Evolutionary conservation across 345 rosid genomes (phyloP).

Genomic region (Aurinia saxatilis): DNA sequence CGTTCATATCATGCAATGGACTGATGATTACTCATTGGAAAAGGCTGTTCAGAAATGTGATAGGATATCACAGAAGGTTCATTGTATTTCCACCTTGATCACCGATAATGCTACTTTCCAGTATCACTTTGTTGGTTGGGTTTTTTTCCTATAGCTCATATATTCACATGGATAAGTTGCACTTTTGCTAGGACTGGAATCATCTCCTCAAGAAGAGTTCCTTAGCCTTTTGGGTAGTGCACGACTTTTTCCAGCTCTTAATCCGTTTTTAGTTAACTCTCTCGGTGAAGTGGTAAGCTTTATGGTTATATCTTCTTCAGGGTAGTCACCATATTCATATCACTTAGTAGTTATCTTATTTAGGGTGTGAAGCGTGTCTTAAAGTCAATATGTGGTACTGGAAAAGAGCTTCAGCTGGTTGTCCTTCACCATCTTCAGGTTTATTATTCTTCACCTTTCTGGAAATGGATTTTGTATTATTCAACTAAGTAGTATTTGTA

Average conservation of each 20-base stretch:
- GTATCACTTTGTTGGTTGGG: neutral
- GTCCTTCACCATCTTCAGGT: conserved; percentile 93
- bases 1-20: conserved; percentile 93
- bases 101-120: conserved; percentile 53
- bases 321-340: conserved; percentile 4
- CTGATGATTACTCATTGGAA: conserved; percentile 58
- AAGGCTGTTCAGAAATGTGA: conserved; percentile 62
- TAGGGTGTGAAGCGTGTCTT: conserved; percentile 88
- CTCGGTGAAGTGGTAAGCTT: conserved; percentile 75
- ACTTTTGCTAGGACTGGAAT: conserved; percentile 58
- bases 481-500: neutral
- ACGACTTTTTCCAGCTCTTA: conserved; percentile 79
- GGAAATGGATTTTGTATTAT: conserved; percentile 1
- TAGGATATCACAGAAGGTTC: conserved; percentile 71
- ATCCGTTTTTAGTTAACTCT: conserved; percentile 82
- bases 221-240: conserved; percentile 88
- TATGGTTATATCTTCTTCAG: conserved; percentile 9
- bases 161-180: conserved; percentile 10
- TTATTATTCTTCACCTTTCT: conserved; percentile 17
- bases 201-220: conserved; percentile 91
- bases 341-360: conserved; percentile 17
- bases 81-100: conserved; percentile 60
- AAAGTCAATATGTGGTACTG: conserved; percentile 77
- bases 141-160: neutral
- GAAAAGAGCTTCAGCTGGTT: conserved; percentile 81